Percentiles rank a stretch among this genome's conserved stretches.
These are phyloP conservation scores for Grammothele lineata DNA, from an alignment of 768 basidiomycete species.

Conservation along the genomic window DNA sequence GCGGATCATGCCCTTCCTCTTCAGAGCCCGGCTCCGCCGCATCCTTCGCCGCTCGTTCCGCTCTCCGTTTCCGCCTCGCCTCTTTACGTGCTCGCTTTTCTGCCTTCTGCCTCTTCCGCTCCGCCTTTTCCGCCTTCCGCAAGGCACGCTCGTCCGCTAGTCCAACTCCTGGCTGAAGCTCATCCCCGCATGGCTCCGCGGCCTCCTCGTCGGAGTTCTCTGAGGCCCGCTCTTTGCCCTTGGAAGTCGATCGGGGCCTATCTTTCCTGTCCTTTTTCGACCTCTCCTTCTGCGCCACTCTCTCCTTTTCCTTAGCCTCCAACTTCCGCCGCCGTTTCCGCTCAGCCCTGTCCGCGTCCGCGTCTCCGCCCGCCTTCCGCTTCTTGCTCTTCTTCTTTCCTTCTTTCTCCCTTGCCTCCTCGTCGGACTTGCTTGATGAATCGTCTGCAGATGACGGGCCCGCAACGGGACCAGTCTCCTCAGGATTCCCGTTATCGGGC, in stretches of 20 bases:
- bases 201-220: slow-evolving; percentile 7
- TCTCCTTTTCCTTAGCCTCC: slow-evolving; percentile 7
- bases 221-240: slow-evolving; percentile 4
- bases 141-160: background rate
- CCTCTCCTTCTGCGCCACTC: background rate
- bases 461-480: background rate
- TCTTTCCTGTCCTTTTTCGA: background rate
- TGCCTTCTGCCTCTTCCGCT: slow-evolving; percentile 20
- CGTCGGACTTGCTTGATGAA: background rate
- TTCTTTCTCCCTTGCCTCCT: background rate
- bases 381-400: slow-evolving; percentile 7
- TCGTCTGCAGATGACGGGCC: background rate
- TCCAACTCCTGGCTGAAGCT: background rate
- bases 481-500: slow-evolving; percentile 8
- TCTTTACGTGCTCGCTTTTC: slow-evolving; percentile 25
- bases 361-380: slow-evolving; percentile 6
- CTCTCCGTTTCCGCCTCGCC: slow-evolving; percentile 15
- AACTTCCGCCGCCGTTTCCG: slow-evolving; percentile 11
- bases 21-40: too few relatives aligned
- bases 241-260: too few relatives aligned
- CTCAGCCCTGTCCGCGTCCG: slow-evolving; percentile 7
- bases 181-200: background rate
- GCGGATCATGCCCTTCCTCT: too few relatives aligned
- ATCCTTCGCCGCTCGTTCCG: background rate
- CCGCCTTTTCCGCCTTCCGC: slow-evolving; percentile 14